Evolutionary conservation across 305 asterid species (phyloP).

Genomic region (Fraxinus ornus): DNA sequence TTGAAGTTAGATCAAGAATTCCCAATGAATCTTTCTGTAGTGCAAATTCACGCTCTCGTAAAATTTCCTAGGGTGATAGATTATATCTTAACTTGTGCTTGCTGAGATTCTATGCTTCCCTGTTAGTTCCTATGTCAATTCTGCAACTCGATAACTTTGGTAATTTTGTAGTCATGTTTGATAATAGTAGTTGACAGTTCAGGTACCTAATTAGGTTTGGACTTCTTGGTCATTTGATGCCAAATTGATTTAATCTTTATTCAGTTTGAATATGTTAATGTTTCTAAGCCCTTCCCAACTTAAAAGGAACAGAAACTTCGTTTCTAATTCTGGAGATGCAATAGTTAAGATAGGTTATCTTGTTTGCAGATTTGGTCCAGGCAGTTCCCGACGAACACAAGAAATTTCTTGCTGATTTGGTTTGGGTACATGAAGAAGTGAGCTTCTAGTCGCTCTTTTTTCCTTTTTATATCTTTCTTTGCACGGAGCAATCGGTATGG

Average conservation of each 20-base stretch:
- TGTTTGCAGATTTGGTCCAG: conserved; percentile 55
- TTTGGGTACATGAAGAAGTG: conserved; percentile 95
- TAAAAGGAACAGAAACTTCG: background rate
- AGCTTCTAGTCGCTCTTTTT: background rate
- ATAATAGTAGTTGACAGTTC: background rate
- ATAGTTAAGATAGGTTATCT: conserved; percentile 8
- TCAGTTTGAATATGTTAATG: background rate
- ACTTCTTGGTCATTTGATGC: background rate
- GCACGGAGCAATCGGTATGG: background rate
- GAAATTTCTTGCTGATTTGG: conserved; percentile 76
- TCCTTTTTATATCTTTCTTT: background rate
- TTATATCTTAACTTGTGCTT: background rate
- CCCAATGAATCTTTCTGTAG: background rate
- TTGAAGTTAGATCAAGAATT: background rate
- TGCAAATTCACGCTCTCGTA: background rate
- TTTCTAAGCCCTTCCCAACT: background rate
- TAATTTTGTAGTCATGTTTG: background rate
- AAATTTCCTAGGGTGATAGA: background rate
- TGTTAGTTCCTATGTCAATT: background rate
- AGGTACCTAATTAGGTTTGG: background rate
- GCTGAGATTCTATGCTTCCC: background rate
- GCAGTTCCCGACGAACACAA: conserved; percentile 84
- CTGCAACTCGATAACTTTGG: background rate
- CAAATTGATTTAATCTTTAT: background rate
- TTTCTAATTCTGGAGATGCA: background rate